Conservation (phyloP, 306 rosid species). For the Astragalus glycyphyllos region DNA sequence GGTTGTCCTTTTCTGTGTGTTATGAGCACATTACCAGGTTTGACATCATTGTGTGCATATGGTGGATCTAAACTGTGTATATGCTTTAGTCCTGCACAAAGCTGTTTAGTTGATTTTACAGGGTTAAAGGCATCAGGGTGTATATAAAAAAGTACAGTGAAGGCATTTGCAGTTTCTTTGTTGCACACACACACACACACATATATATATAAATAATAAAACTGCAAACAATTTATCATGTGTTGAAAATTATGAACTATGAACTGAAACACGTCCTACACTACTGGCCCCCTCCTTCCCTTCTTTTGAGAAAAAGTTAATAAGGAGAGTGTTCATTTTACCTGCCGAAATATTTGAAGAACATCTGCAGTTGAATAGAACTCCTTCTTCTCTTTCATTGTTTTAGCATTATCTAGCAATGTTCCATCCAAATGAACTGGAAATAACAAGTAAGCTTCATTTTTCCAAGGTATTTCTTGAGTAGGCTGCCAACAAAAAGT, state of each 20-base stretch:
- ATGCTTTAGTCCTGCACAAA: constrained; percentile 96
- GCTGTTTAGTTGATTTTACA: constrained; percentile 63
- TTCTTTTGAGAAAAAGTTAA: neutral
- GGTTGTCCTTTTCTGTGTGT: constrained; percentile 80
- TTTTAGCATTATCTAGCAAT: constrained; percentile 84
- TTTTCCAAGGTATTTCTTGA: constrained; percentile 83
- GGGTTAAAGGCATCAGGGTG: constrained; percentile 42
- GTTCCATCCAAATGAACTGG: constrained; percentile 99
- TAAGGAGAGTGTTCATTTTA: constrained; percentile 41
- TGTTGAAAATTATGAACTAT: too few relatives aligned
- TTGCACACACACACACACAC: too few relatives aligned
- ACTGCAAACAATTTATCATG: too few relatives aligned
- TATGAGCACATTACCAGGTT: constrained; percentile 94
- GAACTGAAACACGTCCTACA: too few relatives aligned
- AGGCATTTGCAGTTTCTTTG: too few relatives aligned
- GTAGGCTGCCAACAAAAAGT: constrained; percentile 66
- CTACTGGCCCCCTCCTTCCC: neutral
- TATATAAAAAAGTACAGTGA: too few relatives aligned
- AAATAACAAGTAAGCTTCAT: constrained; percentile 94
- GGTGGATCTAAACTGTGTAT: constrained; percentile 95
- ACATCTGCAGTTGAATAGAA: constrained; percentile 83
- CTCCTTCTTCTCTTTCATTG: constrained; percentile 83
- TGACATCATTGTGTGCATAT: constrained; percentile 95
- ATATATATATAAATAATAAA: too few relatives aligned
- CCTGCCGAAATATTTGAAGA: constrained; percentile 93